Base-by-base conservation (phyloP, 2,329 filamentous ascomycete genomes). In the Chrysosphaeria jannelii region DNA sequence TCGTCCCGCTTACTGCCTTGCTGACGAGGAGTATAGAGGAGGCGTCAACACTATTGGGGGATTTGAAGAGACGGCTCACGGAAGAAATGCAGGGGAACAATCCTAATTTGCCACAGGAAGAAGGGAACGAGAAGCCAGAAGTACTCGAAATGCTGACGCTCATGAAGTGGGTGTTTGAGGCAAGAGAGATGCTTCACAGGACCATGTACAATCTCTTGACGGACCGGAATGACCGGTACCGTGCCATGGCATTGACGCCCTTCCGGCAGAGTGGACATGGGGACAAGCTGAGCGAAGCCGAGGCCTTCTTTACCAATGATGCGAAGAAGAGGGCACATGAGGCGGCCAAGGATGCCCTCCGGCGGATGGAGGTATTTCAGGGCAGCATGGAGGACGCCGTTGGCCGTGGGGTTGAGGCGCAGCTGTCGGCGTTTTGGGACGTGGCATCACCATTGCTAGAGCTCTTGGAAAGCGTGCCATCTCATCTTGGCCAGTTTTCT, bases 401-500 rank as follows among this genome's bases (percentile, higher is more conserved):
- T 12, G 64, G 66, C 11, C 65, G 74, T 7, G 85, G 81, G 10
- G 76, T 93, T 8, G 78, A 91, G 39, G 61, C 76, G 26, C 85
- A 93, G 44, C 57, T 91, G 3, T 79, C 70, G 7, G 79, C 81
- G 0, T 97, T 93, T 41, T 97, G 85, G 85, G 85, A 97, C 38
- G 89, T 93, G 35, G 81, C 79, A 2, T 85, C 85, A 3, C 64
- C 67, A 4, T 54, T 97, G 1, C 54, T 69, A 13, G 56, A 65
- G 10, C 51, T 93, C 22, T 56, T 89, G 8, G 72, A 89, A 28
- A 70, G 71, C 35, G 66, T 91, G 12, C 79, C 78, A 0, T 20
- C 53, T 20, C 20, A 53, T 20, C 43, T 63, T 8, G 40, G 44
- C 6, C 46, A 42, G 5, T 78, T 89, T 42, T 51, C 61, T 12